Evolutionary conservation across 352 stramenopile species (phyloP).

Genomic region (Phytopythium sindhum): DNA sequence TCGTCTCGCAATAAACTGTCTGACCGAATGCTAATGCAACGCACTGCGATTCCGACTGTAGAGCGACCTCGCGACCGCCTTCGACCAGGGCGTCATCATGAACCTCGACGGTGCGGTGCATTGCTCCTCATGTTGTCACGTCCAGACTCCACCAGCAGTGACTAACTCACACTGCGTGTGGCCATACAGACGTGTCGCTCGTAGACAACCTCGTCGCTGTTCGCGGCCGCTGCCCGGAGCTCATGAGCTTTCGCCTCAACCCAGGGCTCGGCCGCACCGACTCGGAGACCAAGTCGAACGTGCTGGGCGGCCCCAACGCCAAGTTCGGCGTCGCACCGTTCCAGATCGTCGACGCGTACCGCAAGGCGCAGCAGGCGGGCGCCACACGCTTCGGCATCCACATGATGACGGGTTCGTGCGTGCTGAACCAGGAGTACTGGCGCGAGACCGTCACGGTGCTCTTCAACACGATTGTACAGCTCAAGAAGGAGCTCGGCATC

Average conservation of each 20-base stretch:
- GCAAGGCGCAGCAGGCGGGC: conserved; percentile 69
- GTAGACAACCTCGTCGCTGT: conserved; percentile 71
- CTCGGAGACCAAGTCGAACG: conserved; percentile 88
- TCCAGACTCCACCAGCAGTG: background rate
- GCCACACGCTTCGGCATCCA: conserved; percentile 88
- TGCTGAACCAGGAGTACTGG: conserved; percentile 90
- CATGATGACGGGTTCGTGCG: conserved; percentile 91
- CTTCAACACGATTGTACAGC: conserved; percentile 75
- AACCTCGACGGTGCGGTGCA: conserved; percentile 67
- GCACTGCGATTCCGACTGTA: conserved; percentile 2
- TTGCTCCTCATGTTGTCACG: background rate
- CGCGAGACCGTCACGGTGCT: conserved; percentile 84
- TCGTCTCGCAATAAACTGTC: background rate
- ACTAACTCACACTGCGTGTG: background rate
- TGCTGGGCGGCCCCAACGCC: conserved; percentile 81
- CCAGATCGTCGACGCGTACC: conserved; percentile 87
- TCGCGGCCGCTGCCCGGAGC: conserved; percentile 68
- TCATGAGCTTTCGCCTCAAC: conserved; percentile 89
- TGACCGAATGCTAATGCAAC: background rate
- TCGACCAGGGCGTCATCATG: conserved; percentile 82
- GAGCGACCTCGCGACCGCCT: conserved; percentile 65
- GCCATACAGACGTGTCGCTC: conserved; percentile 58
- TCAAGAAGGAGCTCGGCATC: conserved; percentile 79
- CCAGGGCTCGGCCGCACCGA: conserved; percentile 84
- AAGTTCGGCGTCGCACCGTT: conserved; percentile 89